Evolutionary conservation across 495 filamentous ascomycete species (phyloP).

Genomic region (Friedmanniomyces simplex): DNA sequence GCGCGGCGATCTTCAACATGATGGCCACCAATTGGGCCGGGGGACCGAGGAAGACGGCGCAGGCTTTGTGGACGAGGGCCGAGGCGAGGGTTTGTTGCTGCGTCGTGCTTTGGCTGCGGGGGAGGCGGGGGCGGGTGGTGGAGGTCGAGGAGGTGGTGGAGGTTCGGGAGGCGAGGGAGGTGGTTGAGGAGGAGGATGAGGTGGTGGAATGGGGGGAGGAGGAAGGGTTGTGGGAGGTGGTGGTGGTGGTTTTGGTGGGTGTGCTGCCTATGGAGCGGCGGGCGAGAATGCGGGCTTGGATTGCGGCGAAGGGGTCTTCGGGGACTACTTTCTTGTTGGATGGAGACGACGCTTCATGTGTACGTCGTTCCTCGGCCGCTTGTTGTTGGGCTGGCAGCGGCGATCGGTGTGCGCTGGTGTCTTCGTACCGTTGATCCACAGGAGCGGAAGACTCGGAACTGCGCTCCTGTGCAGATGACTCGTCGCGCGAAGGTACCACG

Average conservation of each 20-base stretch:
- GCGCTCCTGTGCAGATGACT: no score
- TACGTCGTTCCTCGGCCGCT: not conserved
- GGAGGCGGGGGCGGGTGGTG: constrained; percentile 37
- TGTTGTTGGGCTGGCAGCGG: not conserved
- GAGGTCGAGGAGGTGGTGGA: constrained; percentile 28
- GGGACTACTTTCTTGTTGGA: not conserved
- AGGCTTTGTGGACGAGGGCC: constrained; percentile 63
- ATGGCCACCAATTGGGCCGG: constrained; percentile 63
- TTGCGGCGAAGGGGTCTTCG: constrained; percentile 20
- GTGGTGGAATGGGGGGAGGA: constrained; percentile 1
- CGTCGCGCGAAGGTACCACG: no score
- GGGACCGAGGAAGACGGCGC: constrained; percentile 61
- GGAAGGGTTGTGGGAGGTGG: not conserved
- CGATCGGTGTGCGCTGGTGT: no score
- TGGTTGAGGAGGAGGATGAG: constrained; percentile 8
- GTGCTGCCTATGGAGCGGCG: constrained; percentile 20
- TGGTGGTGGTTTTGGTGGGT: not conserved
- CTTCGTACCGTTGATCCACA: no score
- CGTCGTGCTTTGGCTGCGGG: not conserved
- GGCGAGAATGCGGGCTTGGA: constrained; percentile 21
- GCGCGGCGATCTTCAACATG: constrained; percentile 69
- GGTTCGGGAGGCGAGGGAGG: constrained; percentile 38
- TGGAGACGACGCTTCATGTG: not conserved
- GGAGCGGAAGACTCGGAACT: no score
- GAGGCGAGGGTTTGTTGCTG: constrained; percentile 39